A percentile compares a stretch with the other conserved stretches of the same genome.
Evolutionary conservation across 2,329 filamentous ascomycete genomes (phyloP).

Genomic region (Fusarium veterinarium): DNA sequence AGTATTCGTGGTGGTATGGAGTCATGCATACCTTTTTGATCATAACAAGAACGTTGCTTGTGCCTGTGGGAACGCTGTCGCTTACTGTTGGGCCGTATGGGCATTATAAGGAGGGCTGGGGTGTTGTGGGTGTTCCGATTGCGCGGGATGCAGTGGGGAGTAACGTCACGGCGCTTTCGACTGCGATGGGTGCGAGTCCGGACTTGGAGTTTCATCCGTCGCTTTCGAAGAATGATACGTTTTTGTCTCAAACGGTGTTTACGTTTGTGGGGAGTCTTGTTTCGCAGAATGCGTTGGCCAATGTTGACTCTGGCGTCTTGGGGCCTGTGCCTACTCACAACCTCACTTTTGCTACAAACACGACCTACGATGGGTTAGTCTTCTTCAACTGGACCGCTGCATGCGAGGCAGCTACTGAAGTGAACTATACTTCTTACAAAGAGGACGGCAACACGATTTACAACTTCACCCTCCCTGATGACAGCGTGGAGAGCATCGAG

Average conservation of each 20-base stretch:
- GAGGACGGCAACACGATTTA: constrained; percentile 25
- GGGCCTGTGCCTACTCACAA: constrained; percentile 36
- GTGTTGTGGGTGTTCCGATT: constrained; percentile 31
- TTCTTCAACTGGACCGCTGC: constrained; percentile 36
- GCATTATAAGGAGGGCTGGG: constrained; percentile 4
- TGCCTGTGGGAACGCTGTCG: constrained; percentile 30
- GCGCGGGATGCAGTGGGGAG: constrained; percentile 1
- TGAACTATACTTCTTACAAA: constrained; percentile 22
- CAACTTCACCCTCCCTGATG: constrained; percentile 34
- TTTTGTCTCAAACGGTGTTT: constrained; percentile 29
- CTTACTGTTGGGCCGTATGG: constrained; percentile 35
- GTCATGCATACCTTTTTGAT: constrained; percentile 35
- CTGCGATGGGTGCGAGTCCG: constrained; percentile 17
- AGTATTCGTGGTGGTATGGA: constrained; percentile 41
- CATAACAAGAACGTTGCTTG: constrained; percentile 23
- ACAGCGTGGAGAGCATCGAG: constrained; percentile 28
- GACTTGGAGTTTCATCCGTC: constrained; percentile 11
- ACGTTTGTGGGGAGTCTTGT: constrained; percentile 38
- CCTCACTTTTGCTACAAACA: constrained; percentile 28
- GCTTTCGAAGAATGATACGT: constrained; percentile 27
- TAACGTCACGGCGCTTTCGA: constrained; percentile 25
- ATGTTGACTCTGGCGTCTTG: constrained; percentile 32
- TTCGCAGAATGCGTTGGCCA: constrained; percentile 31
- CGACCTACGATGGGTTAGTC: constrained; percentile 31
- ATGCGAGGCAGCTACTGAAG: constrained; percentile 34